Evolutionary conservation across 202 grass and related monocot genomes (phyloP), one percentile per base, ranked within the genome.

Genomic region (Eragrostis tef): DNA sequence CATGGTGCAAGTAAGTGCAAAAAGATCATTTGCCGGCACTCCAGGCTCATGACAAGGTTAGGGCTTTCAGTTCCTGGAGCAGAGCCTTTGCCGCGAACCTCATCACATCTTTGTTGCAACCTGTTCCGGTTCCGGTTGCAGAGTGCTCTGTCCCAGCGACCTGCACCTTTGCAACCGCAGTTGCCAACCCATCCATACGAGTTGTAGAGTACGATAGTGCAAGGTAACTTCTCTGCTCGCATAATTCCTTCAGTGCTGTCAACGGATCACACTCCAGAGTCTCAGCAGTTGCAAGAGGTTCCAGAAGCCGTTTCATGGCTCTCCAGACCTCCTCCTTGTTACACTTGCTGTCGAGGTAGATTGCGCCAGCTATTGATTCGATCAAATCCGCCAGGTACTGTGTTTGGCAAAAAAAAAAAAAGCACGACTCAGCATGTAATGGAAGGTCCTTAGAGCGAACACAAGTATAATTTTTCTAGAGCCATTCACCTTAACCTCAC

Each of bases 351-450:
- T 93, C 88, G 11, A 93, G 67, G 78, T 90, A 97, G 63, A 97
- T 91, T 14, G 90, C 90, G 6, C 81, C 93, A n/a, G 90, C 93
- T 80, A 93, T 85, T 25, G 90, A 91, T 82, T 97, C 90, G 15
- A 91, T 87, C 42, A 91, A 79, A 89, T 97, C 93, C 14, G 78
- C 93, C 0, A 97, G 86, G 20, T 89, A 84, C 93, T 97, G 84
- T 51, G 7, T 71, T 11, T 47, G 5, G 17, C 31, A 39, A 66
- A 76, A 17, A 79, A 64, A 15, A 15, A 82, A 4, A 39, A 39
- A 0, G 5, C 34, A 4, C 39, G 71, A 25, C 31, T 44, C 76
- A 64, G 17, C 6, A 68, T 12, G 6, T 17, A 70, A 73, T 14
- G 1, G 46, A 13, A 65, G 25, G 73, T 47, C 13, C 21, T 6